Evolutionary conservation across 345 rosid species (phyloP).

Genomic region (Anastatica hierochuntica): DNA sequence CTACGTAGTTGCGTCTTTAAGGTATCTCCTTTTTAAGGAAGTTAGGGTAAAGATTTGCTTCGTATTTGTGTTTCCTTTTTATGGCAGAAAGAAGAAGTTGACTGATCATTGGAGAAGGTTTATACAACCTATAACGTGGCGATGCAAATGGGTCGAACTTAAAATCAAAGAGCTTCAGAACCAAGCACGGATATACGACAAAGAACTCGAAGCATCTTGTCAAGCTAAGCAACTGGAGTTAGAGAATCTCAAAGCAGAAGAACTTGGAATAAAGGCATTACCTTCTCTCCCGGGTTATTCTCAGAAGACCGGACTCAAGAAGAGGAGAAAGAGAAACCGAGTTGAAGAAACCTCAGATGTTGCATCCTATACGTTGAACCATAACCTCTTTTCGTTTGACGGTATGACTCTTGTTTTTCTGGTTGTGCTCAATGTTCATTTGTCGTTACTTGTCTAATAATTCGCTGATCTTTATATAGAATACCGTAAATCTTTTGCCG

Average conservation of each 20-base stretch:
- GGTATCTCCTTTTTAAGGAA: constrained; percentile 6
- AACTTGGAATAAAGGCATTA: constrained; percentile 31
- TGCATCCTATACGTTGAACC: constrained; percentile 36
- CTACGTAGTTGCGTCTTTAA: background rate
- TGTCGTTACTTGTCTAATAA: constrained; percentile 1
- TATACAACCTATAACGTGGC: constrained; percentile 68
- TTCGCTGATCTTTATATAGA: constrained; percentile 33
- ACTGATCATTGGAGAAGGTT: constrained; percentile 75
- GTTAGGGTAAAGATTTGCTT: background rate
- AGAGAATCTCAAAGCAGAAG: constrained; percentile 30
- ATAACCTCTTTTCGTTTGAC: constrained; percentile 56
- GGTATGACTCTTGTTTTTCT: constrained; percentile 34
- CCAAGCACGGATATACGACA: constrained; percentile 46
- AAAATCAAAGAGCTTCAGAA: constrained; percentile 44
- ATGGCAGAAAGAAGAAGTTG: constrained; percentile 58
- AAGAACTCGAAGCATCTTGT: constrained; percentile 40
- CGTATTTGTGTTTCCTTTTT: background rate
- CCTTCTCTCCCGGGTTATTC: constrained; percentile 41
- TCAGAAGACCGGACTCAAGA: constrained; percentile 34
- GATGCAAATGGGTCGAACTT: constrained; percentile 73
- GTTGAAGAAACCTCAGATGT: constrained; percentile 54
- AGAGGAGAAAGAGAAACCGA: constrained; percentile 57
- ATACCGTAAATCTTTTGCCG: constrained; percentile 37
- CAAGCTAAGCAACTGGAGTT: constrained; percentile 36
- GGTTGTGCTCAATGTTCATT: background rate